Evolutionary conservation across 306 rosid species (phyloP).

Genomic region (Canavalia gladiata): DNA sequence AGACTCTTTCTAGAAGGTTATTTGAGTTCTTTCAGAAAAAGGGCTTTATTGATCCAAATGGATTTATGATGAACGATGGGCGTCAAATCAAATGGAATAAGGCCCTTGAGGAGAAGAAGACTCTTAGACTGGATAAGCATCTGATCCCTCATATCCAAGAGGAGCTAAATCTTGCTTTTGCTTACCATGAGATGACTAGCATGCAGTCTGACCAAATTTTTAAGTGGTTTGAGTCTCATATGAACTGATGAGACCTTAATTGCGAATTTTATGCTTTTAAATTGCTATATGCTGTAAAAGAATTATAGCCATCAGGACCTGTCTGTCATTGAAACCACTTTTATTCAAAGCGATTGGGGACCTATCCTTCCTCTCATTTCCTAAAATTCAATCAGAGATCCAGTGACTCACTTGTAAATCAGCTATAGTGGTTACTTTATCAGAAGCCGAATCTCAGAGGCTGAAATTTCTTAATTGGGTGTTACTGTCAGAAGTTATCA

Average conservation of each 20-base stretch:
- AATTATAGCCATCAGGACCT: conserved; percentile 27
- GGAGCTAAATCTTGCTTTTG: conserved; percentile 93
- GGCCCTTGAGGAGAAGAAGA: conserved; percentile 61
- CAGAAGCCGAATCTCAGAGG: conserved; percentile 31
- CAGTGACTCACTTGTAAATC: conserved; percentile 40
- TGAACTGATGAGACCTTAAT: conserved; percentile 52
- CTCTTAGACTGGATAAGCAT: conserved; percentile 49
- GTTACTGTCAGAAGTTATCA: conserved; percentile 36
- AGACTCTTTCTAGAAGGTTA: conserved; percentile 61
- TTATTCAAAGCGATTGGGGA: conserved; percentile 31
- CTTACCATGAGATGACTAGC: conserved; percentile 90
- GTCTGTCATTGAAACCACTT: conserved; percentile 17
- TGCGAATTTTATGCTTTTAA: neutral
- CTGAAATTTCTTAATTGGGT: conserved; percentile 39
- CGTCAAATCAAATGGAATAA: conserved; percentile 70
- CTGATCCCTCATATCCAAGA: conserved; percentile 78
- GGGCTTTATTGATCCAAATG: conserved; percentile 80
- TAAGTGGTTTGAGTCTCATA: conserved; percentile 81
- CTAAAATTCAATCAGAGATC: conserved; percentile 25
- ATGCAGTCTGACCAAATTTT: conserved; percentile 71
- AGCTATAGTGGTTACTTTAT: conserved; percentile 9
- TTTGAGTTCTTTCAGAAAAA: conserved; percentile 67
- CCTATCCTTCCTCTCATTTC: conserved; percentile 19
- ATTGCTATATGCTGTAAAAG: conserved; percentile 22
- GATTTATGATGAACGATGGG: conserved; percentile 84